Conservation (phyloP, 495 filamentous ascomycete species). For the Umbilicaria muhlenbergii region DNA sequence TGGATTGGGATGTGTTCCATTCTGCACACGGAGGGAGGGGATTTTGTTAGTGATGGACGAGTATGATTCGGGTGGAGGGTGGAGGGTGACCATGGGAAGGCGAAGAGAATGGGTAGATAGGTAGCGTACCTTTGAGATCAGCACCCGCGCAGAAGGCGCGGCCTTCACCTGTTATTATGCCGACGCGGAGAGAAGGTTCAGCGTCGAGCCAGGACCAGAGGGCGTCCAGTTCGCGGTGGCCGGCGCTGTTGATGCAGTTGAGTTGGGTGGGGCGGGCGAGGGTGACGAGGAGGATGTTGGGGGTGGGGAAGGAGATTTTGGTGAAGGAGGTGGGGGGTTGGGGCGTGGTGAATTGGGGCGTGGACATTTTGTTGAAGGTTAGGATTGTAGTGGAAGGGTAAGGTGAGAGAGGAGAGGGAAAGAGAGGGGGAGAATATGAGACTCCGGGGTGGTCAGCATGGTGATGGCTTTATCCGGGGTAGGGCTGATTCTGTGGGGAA, state of each 20-base stretch:
- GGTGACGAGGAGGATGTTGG: slow-evolving; percentile 33
- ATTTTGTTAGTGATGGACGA: neutral
- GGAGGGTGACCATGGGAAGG: slow-evolving; percentile 3
- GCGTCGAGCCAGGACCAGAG: slow-evolving; percentile 42
- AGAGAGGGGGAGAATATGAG: too few species aligned
- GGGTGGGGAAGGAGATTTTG: slow-evolving; percentile 27
- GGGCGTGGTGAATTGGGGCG: slow-evolving; percentile 17
- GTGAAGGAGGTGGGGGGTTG: slow-evolving; percentile 25
- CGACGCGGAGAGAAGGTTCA: slow-evolving; percentile 37
- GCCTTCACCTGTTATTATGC: slow-evolving; percentile 38
- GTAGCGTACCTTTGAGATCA: slow-evolving; percentile 32
- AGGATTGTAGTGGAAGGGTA: too few species aligned
- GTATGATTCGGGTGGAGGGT: too few species aligned
- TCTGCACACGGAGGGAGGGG: slow-evolving; percentile 12
- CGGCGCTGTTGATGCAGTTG: slow-evolving; percentile 33
- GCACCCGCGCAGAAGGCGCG: slow-evolving; percentile 44
- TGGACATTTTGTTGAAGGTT: slow-evolving; percentile 4
- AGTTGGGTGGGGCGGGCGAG: slow-evolving; percentile 30
- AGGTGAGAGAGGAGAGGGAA: too few species aligned
- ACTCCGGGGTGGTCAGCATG: too few species aligned
- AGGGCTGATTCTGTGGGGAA: too few species aligned
- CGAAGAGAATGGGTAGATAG: neutral
- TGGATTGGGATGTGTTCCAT: slow-evolving; percentile 19
- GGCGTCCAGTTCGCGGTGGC: slow-evolving; percentile 34
- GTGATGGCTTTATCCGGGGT: too few species aligned